A percentile compares a stretch with the other conserved stretches of the same genome.
Evolutionary conservation across 805 yeast genomes (phyloP).

Genomic region (Candida gorgasii): DNA sequence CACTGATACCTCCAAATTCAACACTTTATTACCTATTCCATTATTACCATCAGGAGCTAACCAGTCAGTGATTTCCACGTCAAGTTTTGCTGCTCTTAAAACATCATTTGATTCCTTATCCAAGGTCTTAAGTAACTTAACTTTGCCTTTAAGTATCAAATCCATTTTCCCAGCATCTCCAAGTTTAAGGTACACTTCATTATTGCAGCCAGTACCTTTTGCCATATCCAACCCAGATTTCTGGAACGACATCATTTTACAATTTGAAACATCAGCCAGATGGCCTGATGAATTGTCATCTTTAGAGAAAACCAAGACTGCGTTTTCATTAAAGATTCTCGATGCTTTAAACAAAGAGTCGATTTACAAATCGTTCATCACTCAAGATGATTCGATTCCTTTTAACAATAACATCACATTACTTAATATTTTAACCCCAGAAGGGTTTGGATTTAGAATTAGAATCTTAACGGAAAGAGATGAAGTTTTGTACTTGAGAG

Average conservation of each 20-base stretch:
- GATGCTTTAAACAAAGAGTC: constrained; percentile 51
- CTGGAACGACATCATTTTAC: constrained; percentile 77
- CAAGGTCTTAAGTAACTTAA: constrained; percentile 47
- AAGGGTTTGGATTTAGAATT: constrained; percentile 83
- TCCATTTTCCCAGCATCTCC: constrained; percentile 74
- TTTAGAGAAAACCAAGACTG: constrained; percentile 86
- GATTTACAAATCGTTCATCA: constrained; percentile 57
- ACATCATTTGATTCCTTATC: constrained; percentile 51
- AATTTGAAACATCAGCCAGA: constrained; percentile 83
- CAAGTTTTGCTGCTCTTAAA: constrained; percentile 33
- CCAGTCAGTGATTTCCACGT: constrained; percentile 45
- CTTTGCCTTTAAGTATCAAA: constrained; percentile 69
- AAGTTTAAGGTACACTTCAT: constrained; percentile 71
- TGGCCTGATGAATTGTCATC: constrained; percentile 96
- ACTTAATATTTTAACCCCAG: constrained; percentile 74
- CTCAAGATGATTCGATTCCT: constrained; percentile 67
- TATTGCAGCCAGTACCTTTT: constrained; percentile 79
- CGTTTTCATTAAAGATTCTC: constrained; percentile 72
- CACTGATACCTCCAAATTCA: constrained; percentile 46
- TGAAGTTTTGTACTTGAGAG: constrained; percentile 69
- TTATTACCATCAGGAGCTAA: constrained; percentile 56
- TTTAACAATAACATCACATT: constrained; percentile 58
- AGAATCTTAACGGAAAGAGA: constrained; percentile 84
- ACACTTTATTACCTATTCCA: constrained; percentile 57
- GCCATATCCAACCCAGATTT: constrained; percentile 74